These are phyloP conservation scores for Termitomyces sp. DNA, from an alignment of 768 basidiomycete species.

Conservation along the genomic window DNA sequence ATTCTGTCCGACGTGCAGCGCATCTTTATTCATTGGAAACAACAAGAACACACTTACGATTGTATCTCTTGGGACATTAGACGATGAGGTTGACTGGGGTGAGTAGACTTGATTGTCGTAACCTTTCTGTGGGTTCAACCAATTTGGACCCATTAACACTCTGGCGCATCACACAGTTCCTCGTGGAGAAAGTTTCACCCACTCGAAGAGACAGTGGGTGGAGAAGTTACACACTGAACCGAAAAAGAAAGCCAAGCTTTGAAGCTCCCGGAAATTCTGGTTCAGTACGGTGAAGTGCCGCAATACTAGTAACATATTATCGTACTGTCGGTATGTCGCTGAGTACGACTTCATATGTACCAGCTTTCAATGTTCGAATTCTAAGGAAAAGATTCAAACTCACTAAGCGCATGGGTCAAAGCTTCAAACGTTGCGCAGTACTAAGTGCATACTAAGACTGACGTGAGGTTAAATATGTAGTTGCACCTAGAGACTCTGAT, in stretches of 20 bases:
- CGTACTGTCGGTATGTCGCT: background rate
- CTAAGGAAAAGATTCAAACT: background rate
- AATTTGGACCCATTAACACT: background rate
- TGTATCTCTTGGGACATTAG: constrained; percentile 25
- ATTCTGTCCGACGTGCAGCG: constrained; percentile 23
- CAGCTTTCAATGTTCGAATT: background rate
- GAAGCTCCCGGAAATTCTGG: background rate
- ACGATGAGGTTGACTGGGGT: constrained; percentile 26
- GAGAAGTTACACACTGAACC: constrained; percentile 17
- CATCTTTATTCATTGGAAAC: constrained; percentile 18
- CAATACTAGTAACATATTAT: too few relatives aligned
- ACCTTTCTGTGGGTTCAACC: background rate
- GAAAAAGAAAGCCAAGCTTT: constrained; percentile 10
- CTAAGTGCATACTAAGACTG: background rate
- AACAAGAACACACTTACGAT: constrained; percentile 16
- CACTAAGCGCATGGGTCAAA: background rate
- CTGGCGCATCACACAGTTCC: constrained; percentile 16
- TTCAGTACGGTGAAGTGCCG: background rate
- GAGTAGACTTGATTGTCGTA: constrained; percentile 7
- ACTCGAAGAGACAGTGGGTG: constrained; percentile 19
- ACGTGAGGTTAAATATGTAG: background rate
- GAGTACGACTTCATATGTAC: background rate
- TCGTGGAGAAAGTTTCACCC: constrained; percentile 21
- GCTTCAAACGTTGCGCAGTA: background rate
- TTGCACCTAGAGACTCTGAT: background rate